Evolutionary conservation across 768 basidiomycete genomes (phyloP).

Genomic region (Podaxis pistillaris): DNA sequence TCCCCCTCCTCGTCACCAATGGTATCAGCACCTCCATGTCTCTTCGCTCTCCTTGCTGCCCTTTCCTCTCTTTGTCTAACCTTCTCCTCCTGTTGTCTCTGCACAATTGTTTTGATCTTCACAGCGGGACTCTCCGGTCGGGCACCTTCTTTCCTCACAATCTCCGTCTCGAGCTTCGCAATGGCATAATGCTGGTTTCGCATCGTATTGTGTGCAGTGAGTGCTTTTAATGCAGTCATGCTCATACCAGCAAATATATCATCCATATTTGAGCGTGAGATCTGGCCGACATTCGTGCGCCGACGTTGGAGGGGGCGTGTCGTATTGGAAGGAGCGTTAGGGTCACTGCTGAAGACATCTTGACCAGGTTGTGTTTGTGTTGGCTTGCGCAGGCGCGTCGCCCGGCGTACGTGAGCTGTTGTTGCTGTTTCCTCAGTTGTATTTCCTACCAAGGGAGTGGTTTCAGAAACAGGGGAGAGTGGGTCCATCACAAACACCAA

Average conservation of each 20-base stretch:
- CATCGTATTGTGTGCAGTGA: slow-evolving; percentile 71
- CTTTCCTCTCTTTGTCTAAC: slow-evolving; percentile 52
- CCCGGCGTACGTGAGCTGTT: slow-evolving; percentile 16
- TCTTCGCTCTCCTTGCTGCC: slow-evolving; percentile 57
- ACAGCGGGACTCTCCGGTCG: slow-evolving; percentile 80
- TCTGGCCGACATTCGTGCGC: slow-evolving; percentile 37
- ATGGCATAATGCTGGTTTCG: slow-evolving; percentile 68
- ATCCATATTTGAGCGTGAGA: slow-evolving; percentile 30
- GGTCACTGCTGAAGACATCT: neutral
- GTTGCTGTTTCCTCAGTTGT: slow-evolving; percentile 3
- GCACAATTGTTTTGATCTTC: slow-evolving; percentile 64
- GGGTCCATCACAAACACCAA: slow-evolving; percentile 14
- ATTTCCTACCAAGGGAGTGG: neutral
- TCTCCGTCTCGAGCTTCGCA: slow-evolving; percentile 63
- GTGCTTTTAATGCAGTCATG: slow-evolving; percentile 61
- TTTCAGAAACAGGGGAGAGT: slow-evolving; percentile 9
- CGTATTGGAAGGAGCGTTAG: slow-evolving; percentile 14
- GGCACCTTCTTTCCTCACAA: slow-evolving; percentile 65
- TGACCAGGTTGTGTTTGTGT: neutral
- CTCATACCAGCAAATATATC: slow-evolving; percentile 64
- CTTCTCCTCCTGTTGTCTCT: slow-evolving; percentile 67
- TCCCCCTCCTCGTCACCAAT: slow-evolving; percentile 27
- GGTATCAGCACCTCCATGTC: slow-evolving; percentile 32
- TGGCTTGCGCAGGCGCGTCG: slow-evolving; percentile 14
- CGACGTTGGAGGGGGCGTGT: slow-evolving; percentile 30